phyloP scores from a whole-genome alignment of 179 eudicot species.

The Actinidia chinensis region DNA sequence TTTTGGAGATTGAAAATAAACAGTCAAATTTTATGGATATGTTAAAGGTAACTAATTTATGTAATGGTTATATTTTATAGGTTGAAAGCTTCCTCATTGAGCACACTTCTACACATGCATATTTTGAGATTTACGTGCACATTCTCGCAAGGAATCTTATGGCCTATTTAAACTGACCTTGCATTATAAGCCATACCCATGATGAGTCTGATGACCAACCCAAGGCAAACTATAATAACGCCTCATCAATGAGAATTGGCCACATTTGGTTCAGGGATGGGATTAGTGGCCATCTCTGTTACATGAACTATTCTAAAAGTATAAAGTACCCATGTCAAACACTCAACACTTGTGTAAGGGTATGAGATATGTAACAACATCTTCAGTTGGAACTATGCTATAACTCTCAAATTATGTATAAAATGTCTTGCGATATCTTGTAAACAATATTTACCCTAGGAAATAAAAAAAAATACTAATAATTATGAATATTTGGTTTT shows the following conservation, averaged over 20 bases:
- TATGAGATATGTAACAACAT: no score
- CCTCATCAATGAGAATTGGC: background rate
- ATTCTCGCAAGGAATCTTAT: background rate
- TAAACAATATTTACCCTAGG: background rate
- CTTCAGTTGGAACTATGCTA: background rate
- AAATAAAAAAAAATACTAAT: background rate
- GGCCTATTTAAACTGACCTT: background rate
- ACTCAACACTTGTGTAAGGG: no score
- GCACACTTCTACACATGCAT: background rate
- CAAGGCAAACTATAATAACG: background rate
- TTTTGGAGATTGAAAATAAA: slow-evolving; percentile 72
- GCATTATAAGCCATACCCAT: background rate
- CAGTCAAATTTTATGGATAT: slow-evolving; percentile 75
- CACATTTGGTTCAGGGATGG: background rate
- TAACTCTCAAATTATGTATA: no score
- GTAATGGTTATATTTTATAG: slow-evolving; percentile 1
- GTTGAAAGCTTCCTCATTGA: slow-evolving; percentile 7
- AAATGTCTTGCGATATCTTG: no score
- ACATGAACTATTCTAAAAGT: no score
- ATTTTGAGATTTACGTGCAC: background rate
- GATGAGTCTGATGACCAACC: no score
- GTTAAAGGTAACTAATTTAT: slow-evolving; percentile 54
- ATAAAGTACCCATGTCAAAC: no score
- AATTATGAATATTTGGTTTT: no score
- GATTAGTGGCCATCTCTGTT: background rate